Evolutionary conservation across 345 rosid species (phyloP).

Genomic region (Bretschneidera sinensis): DNA sequence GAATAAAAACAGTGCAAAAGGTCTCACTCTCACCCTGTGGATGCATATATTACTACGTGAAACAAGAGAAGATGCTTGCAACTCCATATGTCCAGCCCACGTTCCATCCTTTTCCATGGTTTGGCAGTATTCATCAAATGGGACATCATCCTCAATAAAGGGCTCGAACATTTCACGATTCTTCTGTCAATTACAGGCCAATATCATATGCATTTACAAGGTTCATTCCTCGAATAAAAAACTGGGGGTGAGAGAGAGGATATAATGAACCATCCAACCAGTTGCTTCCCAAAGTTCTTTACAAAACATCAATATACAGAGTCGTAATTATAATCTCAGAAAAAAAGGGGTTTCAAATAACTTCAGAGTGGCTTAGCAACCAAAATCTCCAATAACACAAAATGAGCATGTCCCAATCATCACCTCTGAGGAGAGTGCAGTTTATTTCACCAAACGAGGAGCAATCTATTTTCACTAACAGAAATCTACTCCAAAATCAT

Average conservation of each 20-base stretch:
- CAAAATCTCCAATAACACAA: too few species aligned
- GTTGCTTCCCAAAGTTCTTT: too few species aligned
- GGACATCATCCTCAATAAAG: constrained; percentile 87
- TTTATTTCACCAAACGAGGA: too few species aligned
- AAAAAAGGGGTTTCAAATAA: too few species aligned
- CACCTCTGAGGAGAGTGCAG: background rate
- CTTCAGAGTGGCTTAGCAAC: too few species aligned
- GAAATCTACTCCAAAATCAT: too few species aligned
- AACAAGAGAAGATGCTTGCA: constrained; percentile 94
- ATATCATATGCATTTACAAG: constrained; percentile 16
- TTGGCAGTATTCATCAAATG: constrained; percentile 78
- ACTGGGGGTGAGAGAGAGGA: background rate
- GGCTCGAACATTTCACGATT: constrained; percentile 79
- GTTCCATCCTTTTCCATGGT: constrained; percentile 85
- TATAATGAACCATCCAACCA: constrained; percentile 1
- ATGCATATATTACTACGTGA: constrained; percentile 75
- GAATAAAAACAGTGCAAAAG: background rate
- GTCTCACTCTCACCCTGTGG: constrained; percentile 65
- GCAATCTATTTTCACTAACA: too few species aligned
- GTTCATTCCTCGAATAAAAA: constrained; percentile 6
- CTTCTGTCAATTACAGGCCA: constrained; percentile 40
- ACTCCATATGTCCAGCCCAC: constrained; percentile 97
- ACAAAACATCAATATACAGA: background rate
- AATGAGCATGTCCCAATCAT: background rate
- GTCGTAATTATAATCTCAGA: background rate